Base-by-base conservation (phyloP, 495 filamentous ascomycete genomes). In the Penicillium robsamsonii region DNA sequence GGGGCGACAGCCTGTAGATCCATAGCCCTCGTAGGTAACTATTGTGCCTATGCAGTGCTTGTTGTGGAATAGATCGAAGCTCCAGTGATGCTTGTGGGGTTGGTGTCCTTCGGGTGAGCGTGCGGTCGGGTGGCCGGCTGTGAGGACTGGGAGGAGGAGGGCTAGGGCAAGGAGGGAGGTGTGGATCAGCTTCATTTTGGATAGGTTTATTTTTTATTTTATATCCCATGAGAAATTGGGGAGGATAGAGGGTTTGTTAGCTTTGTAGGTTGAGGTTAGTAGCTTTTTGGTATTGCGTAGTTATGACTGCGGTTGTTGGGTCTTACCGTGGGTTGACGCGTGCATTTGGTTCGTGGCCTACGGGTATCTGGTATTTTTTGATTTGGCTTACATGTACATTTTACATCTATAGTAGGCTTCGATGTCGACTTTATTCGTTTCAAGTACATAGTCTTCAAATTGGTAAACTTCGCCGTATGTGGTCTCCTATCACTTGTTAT, bases 51-150 rank as follows among this genome's bases (percentile, higher is more conserved):
- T 44, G 29, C 59, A 65, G 0, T 48, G 27, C 8, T 42, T 43
- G 49, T 51, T 53, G 4, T 54, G 29, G 46, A 57, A 65, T 1
- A 65, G 50, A 5, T 50, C 38, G 46, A 65, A 55, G 46, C 35
- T 31, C 59, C 56, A 65, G 43, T 46, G n/a, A 7, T 35, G 37
- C 25, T 46, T 42, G 8, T 40, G 15, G 13, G 20, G 33, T 18
- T 50, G 48, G 6, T 29, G 18, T 5, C 18, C 33, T 37, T 38
- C 13, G 24, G 7, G 31, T 1, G 48, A 22, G 7, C 12, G 11
- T 38, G 38, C 35, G 18, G 48, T 38, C 10, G 31, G 33, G 15
- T 27, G 35, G 22, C 20, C 24, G 9, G 35, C 22, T 8, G 27
- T 25, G 22, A 17, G 20, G n/a, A 18, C 46, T 35, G 46, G n/a